These are phyloP conservation scores for Tetraselmis striata DNA, from an alignment of 139 green algal genomes.

Conservation along the genomic window DNA sequence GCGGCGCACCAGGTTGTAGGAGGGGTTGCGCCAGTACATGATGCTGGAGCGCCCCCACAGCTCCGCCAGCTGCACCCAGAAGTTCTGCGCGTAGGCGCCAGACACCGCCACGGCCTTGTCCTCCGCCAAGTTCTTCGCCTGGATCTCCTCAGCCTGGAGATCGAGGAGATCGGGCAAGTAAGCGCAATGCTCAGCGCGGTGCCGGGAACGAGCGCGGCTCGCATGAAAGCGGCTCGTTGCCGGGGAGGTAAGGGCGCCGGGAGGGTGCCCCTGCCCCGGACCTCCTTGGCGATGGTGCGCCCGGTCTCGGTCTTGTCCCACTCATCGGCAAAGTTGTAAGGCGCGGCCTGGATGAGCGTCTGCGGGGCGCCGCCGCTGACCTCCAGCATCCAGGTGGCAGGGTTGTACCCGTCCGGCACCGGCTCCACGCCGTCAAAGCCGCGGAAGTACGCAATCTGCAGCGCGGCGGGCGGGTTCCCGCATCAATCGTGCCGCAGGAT, in stretches of 20 bases:
- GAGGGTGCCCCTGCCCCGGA: not conserved
- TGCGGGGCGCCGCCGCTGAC: conserved; percentile 14
- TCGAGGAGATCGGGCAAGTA: too few species aligned
- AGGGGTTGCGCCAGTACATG: not conserved
- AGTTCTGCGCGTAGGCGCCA: not conserved
- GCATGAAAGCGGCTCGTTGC: too few species aligned
- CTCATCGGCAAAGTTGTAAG: not conserved
- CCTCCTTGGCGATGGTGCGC: not conserved
- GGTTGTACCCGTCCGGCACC: conserved; percentile 20
- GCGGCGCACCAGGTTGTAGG: not conserved
- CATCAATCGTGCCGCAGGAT: too few species aligned
- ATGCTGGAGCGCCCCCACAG: not conserved
- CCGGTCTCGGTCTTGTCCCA: not conserved
- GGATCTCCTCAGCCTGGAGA: not conserved
- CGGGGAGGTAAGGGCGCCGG: too few species aligned
- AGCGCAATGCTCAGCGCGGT: too few species aligned
- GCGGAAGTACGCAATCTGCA: not conserved
- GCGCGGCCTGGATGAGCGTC: conserved; percentile 1
- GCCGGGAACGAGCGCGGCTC: too few species aligned
- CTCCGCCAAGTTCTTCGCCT: not conserved
- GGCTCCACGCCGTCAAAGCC: not conserved
- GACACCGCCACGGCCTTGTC: not conserved
- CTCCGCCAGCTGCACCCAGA: not conserved
- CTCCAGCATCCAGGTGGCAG: conserved; percentile 41
- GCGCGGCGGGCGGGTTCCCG: too few species aligned